phyloP scores from a whole-genome alignment of 164 flowering plant genomes.

The Houttuynia cordata region DNA sequence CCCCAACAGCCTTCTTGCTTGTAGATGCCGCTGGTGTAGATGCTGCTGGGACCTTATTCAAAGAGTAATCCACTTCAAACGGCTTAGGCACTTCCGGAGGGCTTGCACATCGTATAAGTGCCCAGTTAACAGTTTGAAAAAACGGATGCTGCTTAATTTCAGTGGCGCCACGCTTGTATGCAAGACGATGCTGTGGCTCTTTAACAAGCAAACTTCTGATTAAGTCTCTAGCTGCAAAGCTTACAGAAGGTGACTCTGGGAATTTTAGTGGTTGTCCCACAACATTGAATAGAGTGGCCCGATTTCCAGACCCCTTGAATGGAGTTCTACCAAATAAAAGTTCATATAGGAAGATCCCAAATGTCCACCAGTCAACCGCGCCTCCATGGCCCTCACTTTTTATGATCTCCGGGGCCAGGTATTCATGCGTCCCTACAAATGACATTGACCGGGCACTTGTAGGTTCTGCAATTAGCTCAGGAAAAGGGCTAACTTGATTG shows the following conservation, averaged over 20 bases:
- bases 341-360: slow-evolving; percentile 84
- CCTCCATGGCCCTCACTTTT: slow-evolving; percentile 95
- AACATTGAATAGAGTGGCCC: slow-evolving; percentile 79
- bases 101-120: slow-evolving; percentile 72
- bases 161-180: slow-evolving; percentile 78
- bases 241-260: slow-evolving; percentile 74
- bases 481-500: slow-evolving; percentile 50
- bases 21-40: slow-evolving; percentile 17
- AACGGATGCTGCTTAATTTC: slow-evolving; percentile 89
- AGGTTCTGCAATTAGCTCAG: slow-evolving; percentile 88
- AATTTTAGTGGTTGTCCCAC: slow-evolving; percentile 78
- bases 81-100: slow-evolving; percentile 80
- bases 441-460: slow-evolving; percentile 89
- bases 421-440: slow-evolving; percentile 90
- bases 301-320: slow-evolving; percentile 71
- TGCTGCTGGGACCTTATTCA: slow-evolving; percentile 12
- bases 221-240: slow-evolving; percentile 83
- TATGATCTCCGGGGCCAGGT: slow-evolving; percentile 86
- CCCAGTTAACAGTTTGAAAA: slow-evolving; percentile 85
- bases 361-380: slow-evolving; percentile 98
- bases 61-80: slow-evolving; percentile 15
- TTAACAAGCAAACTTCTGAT: slow-evolving; percentile 83
- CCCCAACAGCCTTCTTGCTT: slow-evolving; percentile 26
- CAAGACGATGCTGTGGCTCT: slow-evolving; percentile 88
- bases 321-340: slow-evolving; percentile 85